Evolutionary conservation across 2,329 filamentous ascomycete genomes (phyloP), one percentile per base, ranked within the genome.

Genomic region (Cyphellophora attinorum): DNA sequence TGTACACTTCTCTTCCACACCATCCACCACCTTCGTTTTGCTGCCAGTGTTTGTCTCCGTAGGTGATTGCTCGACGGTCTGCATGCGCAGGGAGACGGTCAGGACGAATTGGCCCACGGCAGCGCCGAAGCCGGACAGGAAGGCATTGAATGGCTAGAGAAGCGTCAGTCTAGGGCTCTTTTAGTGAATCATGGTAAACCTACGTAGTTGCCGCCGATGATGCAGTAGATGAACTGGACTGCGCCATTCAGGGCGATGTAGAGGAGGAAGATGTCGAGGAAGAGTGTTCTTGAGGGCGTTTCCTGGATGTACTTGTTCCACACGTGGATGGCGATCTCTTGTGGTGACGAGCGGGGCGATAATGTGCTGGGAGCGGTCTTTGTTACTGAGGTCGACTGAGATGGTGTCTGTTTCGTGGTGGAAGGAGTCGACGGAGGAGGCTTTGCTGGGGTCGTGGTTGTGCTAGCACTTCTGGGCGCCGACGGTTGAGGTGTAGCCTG

Each of bases 101-200:
- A 98, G 76, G 44, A 98, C 91, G 59, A 98, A 98, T 59, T 98
- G 91, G 42, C 91, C 91, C 44, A 98, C 89, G 1, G 89, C 91
- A 11, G 89, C 85, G 42, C 77, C 79, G 68, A 98, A 98, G 31
- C 91, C 93, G 19, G 88, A 85, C 19, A 98, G 76, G 68, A 98
- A 98, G 46, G 93, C 91, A 60, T 98, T 98, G 72, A 98, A 98
- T 6, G 91, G 91, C 89, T 96, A 54, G 31, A 31, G 16, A 14
- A 33, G 5, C 18, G 29, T 37, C 19, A 36, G 35, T 14, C n/a
- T 25, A 27, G 14, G 11, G 12, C 5, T 19, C 27, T 29, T 5
- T 4, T 13, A 13, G 21, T 25, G 8, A 15, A 28, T 25, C 10
- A 31, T 13, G 31, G 19, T 13, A 25, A 31, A 74, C 85, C 43